Base-by-base conservation (phyloP, 2,329 filamentous ascomycete genomes). In the Ascochyta rabiei region DNA sequence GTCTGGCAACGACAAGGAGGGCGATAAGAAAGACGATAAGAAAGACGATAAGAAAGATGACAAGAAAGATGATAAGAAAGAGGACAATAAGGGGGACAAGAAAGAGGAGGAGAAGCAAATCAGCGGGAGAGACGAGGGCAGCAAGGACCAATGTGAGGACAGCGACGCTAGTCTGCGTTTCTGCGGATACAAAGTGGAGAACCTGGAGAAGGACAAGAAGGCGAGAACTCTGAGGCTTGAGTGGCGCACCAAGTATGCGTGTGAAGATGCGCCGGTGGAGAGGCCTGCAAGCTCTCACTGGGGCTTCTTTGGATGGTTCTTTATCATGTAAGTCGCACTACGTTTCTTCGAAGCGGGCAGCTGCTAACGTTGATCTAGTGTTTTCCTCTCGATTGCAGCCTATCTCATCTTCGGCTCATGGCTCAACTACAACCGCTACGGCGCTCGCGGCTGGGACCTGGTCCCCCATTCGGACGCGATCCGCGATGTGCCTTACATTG, bases 381-480 rank as follows among this genome's bases (percentile, higher is more conserved):
- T 89, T 56, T 99, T 99, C 84, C 83, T 98, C 59, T 85, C 85
- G 40, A 89, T 87, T 35, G 91, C 95, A 2, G 80, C 93, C 21
- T 99, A 98, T 78, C 87, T 99, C 62, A 96, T 98, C 74, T 98
- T 98, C 71, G 93, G 93, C 61, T 96, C 93, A 18, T 99, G 95
- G 95, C 87, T 98, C 74, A 98, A 98, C 81, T 98, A 98, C 83
- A 97, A 92, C 80, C 90, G 93, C 59, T 96, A 96, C 76, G 93
- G 93, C 42, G 93, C 93, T 47, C 85, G 93, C 39, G 95, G 95
- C 53, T 98, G 93, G 93, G 95, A 98, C 69, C 83, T 97, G 16
- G 81, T 98, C 16, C 95, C 95, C 13, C 93, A 98, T 73, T 90
- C 90, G 62, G 95, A 99, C 75, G 89, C 90, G 0, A 89, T 98